A percentile compares a stretch with the other conserved stretches of the same genome.
These are phyloP conservation scores for Neurospora africana DNA, from an alignment of 495 filamentous ascomycete species.

Conservation along the genomic window DNA sequence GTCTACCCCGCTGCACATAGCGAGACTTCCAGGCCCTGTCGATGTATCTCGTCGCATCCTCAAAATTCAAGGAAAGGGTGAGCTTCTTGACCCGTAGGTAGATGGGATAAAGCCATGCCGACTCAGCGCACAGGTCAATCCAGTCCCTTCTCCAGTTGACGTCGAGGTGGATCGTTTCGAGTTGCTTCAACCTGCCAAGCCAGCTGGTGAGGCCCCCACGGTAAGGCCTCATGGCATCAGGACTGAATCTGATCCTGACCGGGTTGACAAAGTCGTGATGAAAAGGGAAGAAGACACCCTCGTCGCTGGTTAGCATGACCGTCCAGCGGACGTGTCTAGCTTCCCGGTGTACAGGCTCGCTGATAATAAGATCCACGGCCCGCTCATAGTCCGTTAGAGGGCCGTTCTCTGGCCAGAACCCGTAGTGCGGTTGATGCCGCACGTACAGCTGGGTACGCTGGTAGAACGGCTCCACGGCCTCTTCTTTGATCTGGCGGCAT, in stretches of 20 bases:
- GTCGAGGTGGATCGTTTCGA: neutral
- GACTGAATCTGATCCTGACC: neutral
- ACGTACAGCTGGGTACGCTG: neutral
- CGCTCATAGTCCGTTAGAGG: neutral
- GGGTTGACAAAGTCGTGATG: neutral
- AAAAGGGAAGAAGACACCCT: neutral
- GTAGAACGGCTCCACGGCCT: neutral
- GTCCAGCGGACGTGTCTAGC: neutral
- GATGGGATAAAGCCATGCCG: neutral
- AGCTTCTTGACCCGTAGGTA: neutral
- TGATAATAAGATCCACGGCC: accelerated
- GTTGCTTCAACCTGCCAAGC: neutral
- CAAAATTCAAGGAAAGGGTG: neutral
- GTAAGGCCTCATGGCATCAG: neutral
- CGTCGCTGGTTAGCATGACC: neutral
- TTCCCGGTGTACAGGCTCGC: neutral
- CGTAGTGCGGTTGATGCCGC: neutral
- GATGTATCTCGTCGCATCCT: neutral
- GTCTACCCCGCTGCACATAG: neutral
- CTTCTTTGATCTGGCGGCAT: neutral
- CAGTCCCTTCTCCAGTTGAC: neutral
- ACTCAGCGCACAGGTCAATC: neutral
- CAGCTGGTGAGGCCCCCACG: neutral
- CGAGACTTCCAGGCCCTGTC: neutral
- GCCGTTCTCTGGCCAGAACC: neutral